Base-by-base conservation (phyloP, 2,329 filamentous ascomycete genomes). In the Drechslerella stenobrocha region DNA sequence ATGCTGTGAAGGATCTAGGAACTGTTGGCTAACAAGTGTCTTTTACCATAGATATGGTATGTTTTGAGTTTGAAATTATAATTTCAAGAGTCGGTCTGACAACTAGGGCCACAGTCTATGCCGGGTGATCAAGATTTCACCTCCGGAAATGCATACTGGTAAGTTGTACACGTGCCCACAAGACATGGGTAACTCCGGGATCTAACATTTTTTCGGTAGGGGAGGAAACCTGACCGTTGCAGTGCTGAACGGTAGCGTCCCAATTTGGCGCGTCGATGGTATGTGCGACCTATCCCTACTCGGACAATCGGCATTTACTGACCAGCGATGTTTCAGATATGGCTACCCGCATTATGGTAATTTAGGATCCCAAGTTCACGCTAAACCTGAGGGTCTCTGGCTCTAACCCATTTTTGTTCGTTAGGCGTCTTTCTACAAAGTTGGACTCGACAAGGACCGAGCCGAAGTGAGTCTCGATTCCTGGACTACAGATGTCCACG, bases 31-130 rank as follows among this genome's bases (percentile, higher is more conserved):
- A 60, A 67, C 20, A 44, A 42, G 55, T 50, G 28, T 60, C 50
- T 55, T 53, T 32, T 50, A 15, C 55, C 55, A 37, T 59, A 67
- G 63, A 67, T 60, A 67, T 67, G 63, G 63, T 67, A 67, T 50
- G 35, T 52, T 35, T 46, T 60, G 22, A 20, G 44, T 8, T 11
- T 26, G 6, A 4, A 18, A 20, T 47, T n/a, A n/a, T 18, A 20
- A 50, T 52, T 52, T 42, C 32, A 47, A 40, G 40, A 22, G 26
- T 20, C 7, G 26, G 79, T 15, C 74, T 79, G 66, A 77, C 77
- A 4, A 78, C 80, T 8, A 77, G 85, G 0, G 77, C 80, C 26
- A 81, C 82, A 77, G 47, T 82, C 77, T 61, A 69, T 69, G 64
- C 64, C 64, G 20, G 64, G 64, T 69, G 64, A 69, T 37, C 64